Evolutionary conservation across 1,139 yeast genomes (phyloP).

Genomic region (Candida neerlandica): DNA sequence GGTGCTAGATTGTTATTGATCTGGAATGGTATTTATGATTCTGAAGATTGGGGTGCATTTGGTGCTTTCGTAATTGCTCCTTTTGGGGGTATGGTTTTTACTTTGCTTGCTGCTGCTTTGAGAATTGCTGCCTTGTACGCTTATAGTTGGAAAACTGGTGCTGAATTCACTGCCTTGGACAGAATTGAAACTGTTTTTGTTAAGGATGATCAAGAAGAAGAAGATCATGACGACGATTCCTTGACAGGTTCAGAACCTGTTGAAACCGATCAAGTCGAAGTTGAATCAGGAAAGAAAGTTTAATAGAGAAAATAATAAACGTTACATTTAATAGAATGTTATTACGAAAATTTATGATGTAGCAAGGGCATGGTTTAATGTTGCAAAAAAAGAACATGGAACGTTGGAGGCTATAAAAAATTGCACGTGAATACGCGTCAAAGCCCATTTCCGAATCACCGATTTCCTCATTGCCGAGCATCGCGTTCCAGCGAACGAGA

Average conservation of each 20-base stretch:
- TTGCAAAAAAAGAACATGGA: too few relatives aligned
- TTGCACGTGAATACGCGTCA: too few relatives aligned
- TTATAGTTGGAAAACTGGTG: conserved; percentile 40
- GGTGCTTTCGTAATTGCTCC: conserved; percentile 95
- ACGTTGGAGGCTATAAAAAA: too few relatives aligned
- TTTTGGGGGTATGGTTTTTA: conserved; percentile 69
- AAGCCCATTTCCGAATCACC: too few relatives aligned
- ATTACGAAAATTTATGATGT: too few relatives aligned
- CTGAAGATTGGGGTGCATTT: conserved; percentile 89
- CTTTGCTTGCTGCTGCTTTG: conserved; percentile 51
- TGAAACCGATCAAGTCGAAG: neutral
- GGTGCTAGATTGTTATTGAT: conserved; percentile 76
- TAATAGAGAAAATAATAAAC: too few relatives aligned
- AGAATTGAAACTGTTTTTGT: conserved; percentile 33
- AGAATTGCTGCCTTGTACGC: conserved; percentile 47
- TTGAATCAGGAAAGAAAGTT: neutral
- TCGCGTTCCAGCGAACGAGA: too few relatives aligned
- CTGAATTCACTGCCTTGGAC: conserved; percentile 59
- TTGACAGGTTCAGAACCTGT: neutral
- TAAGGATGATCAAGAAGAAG: conserved; percentile 14
- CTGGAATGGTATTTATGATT: conserved; percentile 76
- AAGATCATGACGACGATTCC: conserved; percentile 10
- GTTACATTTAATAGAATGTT: too few relatives aligned
- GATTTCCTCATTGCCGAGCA: too few relatives aligned
- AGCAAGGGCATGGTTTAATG: too few relatives aligned